Base-by-base conservation (phyloP, 2,329 filamentous ascomycete genomes). In the Talaromyces verruculosus region DNA sequence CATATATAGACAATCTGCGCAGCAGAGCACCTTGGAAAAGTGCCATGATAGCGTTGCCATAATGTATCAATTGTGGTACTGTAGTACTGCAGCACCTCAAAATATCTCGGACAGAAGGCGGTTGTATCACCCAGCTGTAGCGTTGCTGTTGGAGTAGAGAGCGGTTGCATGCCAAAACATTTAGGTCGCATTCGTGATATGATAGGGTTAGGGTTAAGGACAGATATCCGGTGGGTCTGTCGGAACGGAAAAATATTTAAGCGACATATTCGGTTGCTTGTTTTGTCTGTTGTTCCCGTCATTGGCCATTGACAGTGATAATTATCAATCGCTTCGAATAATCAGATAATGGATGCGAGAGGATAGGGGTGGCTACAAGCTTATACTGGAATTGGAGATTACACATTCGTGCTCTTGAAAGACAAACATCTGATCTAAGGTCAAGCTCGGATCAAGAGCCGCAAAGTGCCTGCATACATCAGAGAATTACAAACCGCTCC, bases 381-480 rank as follows among this genome's bases (percentile, higher is more conserved):
- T 30, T 5, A 57, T 39, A 35, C 53, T 37, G 53, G 1, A 7
- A 39, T 22, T 17, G 10, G 15, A 8, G 10, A 7, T 33, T 11
- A 3, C 10, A 37, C 25, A 10, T 10, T 4, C n/a, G 10, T 57
- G 53, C n/a, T 55, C n/a, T 39, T 57, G 11, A 25, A 22, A 39
- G 5, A 25, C 30, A 57, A 35, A 57, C n/a, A 37, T 35, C 30
- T n/a, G 30, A 55, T 55, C 28, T 55, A 30, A 57, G 53, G 33
- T 57, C 53, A 39, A 57, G 53, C 33, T 57, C 53, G 53, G 53
- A 57, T 57, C 53, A 37, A 22, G 53, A 55, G 53, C 53, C 39
- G 53, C 53, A 57, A 39, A 57, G 33, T 22, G 4, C 47, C 53
- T 39, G 33, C 19, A 3, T 57, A 17, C 53, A 39, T 39, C 6